Conservation (phyloP, 495 filamentous ascomycete genomes). For the Trichoderma erinaceum region DNA sequence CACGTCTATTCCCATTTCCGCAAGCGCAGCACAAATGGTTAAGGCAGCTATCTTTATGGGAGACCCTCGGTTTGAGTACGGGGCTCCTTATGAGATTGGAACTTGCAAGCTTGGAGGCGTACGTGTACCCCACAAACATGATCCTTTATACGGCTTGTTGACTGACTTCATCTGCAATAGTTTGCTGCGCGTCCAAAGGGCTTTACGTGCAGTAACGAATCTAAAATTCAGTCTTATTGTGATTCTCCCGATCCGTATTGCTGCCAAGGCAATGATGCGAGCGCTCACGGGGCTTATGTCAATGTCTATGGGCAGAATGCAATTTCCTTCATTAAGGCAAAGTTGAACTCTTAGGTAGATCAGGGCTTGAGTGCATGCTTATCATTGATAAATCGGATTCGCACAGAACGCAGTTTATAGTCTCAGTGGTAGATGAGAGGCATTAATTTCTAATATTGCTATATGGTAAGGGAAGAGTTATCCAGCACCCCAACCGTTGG, state of each 20-base stretch:
- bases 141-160: not conserved
- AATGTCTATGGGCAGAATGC: constrained; percentile 39
- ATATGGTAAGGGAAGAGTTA: not conserved
- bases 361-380: not conserved
- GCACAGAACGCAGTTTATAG: not conserved
- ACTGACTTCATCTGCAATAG: constrained; percentile 22
- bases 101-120: constrained; percentile 52
- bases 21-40: constrained; percentile 38
- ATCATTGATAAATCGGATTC: not conserved
- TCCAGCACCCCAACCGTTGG: no score
- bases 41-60: constrained; percentile 61
- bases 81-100: constrained; percentile 55
- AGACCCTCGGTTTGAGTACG: constrained; percentile 48
- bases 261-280: constrained; percentile 55
- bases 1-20: constrained; percentile 38
- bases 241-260: constrained; percentile 58
- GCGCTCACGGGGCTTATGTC: constrained; percentile 55
- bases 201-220: constrained; percentile 47
- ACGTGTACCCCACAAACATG: constrained; percentile 24
- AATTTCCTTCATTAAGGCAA: constrained; percentile 29
- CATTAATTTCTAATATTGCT: not conserved
- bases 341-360: not conserved
- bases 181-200: constrained; percentile 53
- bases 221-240: constrained; percentile 58
- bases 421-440: not conserved